Percentiles rank a stretch among this genome's conserved stretches.
These are phyloP conservation scores for Aspergillus melleus DNA, from an alignment of 2,329 filamentous ascomycete species.

Conservation along the genomic window DNA sequence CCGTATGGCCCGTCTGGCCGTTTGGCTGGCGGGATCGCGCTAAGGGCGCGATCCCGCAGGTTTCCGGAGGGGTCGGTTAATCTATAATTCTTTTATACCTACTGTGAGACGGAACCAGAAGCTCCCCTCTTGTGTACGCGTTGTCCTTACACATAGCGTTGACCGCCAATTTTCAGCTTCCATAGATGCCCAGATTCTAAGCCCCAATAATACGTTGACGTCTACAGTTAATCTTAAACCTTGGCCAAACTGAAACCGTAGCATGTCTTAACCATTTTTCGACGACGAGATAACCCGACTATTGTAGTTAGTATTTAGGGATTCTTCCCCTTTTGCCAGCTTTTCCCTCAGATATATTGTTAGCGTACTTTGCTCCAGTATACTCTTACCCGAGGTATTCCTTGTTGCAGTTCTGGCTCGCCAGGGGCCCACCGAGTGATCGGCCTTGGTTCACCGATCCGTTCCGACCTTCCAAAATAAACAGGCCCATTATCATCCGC, in stretches of 20 bases:
- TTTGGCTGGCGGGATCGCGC: too few relatives aligned
- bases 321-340: background rate
- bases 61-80: too few relatives aligned
- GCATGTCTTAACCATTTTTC: background rate
- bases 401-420: background rate
- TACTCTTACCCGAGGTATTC: background rate
- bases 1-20: too few relatives aligned
- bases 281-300: background rate
- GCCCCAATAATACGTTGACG: background rate
- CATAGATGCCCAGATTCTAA: background rate
- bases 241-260: background rate
- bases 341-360: background rate
- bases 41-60: too few relatives aligned
- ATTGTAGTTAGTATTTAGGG: background rate
- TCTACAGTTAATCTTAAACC: background rate
- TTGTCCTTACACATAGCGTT: background rate
- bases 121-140: background rate
- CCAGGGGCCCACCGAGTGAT: background rate
- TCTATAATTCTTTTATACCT: background rate
- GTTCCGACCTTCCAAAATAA: background rate
- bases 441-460: background rate
- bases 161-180: background rate
- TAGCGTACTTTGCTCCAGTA: background rate
- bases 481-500: background rate
- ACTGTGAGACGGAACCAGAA: background rate